Base-by-base conservation (phyloP, 2,329 filamentous ascomycete species). In the Dactylellina drechsleri region DNA sequence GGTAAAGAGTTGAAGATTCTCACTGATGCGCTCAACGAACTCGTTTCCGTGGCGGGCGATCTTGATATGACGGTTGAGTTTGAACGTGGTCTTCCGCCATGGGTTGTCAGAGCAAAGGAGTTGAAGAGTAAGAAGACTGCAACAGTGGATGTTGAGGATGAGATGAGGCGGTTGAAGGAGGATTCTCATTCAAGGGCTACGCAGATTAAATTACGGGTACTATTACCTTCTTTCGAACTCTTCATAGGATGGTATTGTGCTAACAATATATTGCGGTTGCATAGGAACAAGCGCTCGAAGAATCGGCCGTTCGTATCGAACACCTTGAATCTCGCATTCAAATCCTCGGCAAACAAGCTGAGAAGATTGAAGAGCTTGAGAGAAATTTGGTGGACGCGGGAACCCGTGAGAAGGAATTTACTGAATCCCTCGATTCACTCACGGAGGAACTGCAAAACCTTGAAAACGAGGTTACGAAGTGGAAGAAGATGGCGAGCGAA, bases 251-350 rank as follows among this genome's bases (percentile, higher is more conserved):
- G 16, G 13, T 47, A 4, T 1, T 43, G 45, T 31, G 52, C 89
- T 90, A 65, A 85, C 87, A 2, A 86, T 92, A 68, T 88, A 90
- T 2, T 57, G 6, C 15, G 23, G 23, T 86, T n/a, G 31, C 90
- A 77, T 89, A 90, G 76, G 92, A 97, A 77, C 91, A 93, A 81
- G 89, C 90, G 41, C 87, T 96, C 61, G 93, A 96, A 81, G 94
- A 96, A 71, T 87, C 92, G 23, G 87, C 90, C n/a, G 90, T 97
- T 78, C 93, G 95, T 82, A 96, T 97, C 78, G 94, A 97, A 82
- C 92, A 95, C 47, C 88, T 98, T 43, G 92, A 96, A 81, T 91
- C 92, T 6, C 87, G 92, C 68, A 93, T 95, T 89, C 89, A 90
- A 70, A 93, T 96, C 80, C 91, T 92, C 4, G 88, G 89, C 77